Evolutionary conservation across 176 grass and related monocot species (phyloP).

Genomic region (Zoysia pacifica): DNA sequence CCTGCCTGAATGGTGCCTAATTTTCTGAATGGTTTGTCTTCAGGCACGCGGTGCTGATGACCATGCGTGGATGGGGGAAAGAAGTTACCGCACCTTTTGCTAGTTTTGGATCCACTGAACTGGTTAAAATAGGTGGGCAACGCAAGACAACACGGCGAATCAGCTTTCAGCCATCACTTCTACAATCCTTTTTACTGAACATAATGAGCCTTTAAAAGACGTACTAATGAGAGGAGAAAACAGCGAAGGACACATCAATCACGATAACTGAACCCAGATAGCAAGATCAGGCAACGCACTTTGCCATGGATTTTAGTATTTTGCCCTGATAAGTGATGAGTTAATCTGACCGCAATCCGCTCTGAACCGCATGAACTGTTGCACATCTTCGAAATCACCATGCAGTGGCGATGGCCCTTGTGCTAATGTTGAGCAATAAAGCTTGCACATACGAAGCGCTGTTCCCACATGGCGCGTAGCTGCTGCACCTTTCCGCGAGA

Average conservation of each 20-base stretch:
- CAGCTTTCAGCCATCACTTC: constrained; percentile 39
- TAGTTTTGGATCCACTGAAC: constrained; percentile 28
- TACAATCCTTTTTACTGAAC: constrained; percentile 31
- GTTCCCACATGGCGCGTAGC: constrained; percentile 39
- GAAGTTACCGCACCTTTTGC: constrained; percentile 11
- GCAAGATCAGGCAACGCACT: neutral
- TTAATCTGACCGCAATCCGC: neutral
- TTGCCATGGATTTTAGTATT: neutral
- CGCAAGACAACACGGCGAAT: neutral
- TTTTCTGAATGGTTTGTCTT: constrained; percentile 31
- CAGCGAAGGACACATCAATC: constrained; percentile 5
- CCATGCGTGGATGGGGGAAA: neutral
- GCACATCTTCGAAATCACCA: constrained; percentile 23
- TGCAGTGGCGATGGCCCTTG: constrained; percentile 5
- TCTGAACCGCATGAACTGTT: neutral
- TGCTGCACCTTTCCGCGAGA: constrained; percentile 35
- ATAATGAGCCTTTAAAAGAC: constrained; percentile 35
- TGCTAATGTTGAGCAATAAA: constrained; percentile 39
- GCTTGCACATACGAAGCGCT: constrained; percentile 27
- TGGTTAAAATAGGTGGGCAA: constrained; percentile 16
- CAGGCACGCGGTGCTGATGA: constrained; percentile 35
- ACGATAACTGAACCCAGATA: neutral
- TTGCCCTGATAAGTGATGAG: neutral
- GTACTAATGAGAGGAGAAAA: neutral
- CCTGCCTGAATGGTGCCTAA: neutral